Conservation (phyloP, 2,329 filamentous ascomycete genomes). For the Elsinoe ampelina region DNA sequence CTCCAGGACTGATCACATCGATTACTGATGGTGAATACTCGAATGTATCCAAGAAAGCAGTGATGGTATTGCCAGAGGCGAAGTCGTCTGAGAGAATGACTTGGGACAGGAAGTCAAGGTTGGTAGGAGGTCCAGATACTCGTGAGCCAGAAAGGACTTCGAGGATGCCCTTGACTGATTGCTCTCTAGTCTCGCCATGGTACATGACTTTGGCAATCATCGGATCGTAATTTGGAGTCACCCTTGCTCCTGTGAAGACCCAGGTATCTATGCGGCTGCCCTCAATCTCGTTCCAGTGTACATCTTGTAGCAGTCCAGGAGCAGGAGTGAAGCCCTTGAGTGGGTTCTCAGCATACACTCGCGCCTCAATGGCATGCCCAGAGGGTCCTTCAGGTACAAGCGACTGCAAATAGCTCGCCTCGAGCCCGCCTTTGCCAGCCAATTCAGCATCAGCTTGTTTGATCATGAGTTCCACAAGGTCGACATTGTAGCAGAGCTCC, state of each 20-base stretch:
- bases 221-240: conserved; percentile 51
- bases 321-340: conserved; percentile 49
- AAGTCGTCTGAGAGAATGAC: conserved; percentile 43
- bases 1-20: conserved; percentile 47
- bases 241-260: conserved; percentile 48
- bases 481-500: conserved; percentile 46
- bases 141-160: conserved; percentile 36
- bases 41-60: conserved; percentile 47
- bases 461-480: conserved; percentile 48
- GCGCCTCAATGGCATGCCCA: conserved; percentile 44
- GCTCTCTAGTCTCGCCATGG: conserved; percentile 34
- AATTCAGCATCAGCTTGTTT: conserved; percentile 45
- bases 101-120: conserved; percentile 46
- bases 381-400: conserved; percentile 36
- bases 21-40: conserved; percentile 42
- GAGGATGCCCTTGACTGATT: conserved; percentile 38
- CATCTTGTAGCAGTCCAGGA: conserved; percentile 49
- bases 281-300: conserved; percentile 40
- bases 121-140: conserved; percentile 47
- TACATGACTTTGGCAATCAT: conserved; percentile 52
- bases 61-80: conserved; percentile 44
- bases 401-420: conserved; percentile 31
- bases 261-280: conserved; percentile 54
- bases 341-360: conserved; percentile 52
- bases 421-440: conserved; percentile 36